These are phyloP conservation scores for Diaporthe destruens DNA, from an alignment of 2,329 filamentous ascomycete species.

Conservation along the genomic window DNA sequence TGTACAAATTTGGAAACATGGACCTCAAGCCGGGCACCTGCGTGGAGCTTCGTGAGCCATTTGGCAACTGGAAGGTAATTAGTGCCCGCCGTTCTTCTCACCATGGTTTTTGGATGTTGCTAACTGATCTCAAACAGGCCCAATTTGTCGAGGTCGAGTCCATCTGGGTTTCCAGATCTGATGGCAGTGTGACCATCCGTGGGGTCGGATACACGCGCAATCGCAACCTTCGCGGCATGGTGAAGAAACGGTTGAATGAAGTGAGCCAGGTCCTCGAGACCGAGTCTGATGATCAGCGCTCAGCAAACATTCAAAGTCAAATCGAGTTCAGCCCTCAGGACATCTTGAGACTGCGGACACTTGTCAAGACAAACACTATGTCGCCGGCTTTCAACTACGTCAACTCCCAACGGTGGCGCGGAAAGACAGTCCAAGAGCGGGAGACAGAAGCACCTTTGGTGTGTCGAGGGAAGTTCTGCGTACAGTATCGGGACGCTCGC, in stretches of 20 bases:
- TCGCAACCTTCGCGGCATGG: constrained; percentile 50
- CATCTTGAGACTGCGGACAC: constrained; percentile 55
- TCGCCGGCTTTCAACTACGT: constrained; percentile 56
- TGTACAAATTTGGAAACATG: not conserved
- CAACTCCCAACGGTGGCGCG: not conserved
- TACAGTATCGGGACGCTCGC: constrained; percentile 49
- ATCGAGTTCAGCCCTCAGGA: constrained; percentile 56
- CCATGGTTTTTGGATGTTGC: constrained; percentile 38
- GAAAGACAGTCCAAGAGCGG: not conserved
- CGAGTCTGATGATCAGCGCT: constrained; percentile 51
- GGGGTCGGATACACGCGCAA: constrained; percentile 56
- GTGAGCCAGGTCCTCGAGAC: constrained; percentile 58
- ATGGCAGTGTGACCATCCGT: constrained; percentile 52
- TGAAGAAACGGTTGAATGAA: constrained; percentile 58
- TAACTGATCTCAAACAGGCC: constrained; percentile 42
- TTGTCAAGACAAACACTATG: constrained; percentile 68
- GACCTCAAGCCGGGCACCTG: not conserved
- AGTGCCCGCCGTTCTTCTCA: constrained; percentile 40
- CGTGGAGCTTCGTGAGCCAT: constrained; percentile 22
- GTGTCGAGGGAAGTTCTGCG: constrained; percentile 63
- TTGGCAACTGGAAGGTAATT: constrained; percentile 3
- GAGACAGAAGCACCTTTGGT: constrained; percentile 56
- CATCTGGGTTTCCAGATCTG: constrained; percentile 48
- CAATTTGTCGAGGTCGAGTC: constrained; percentile 58
- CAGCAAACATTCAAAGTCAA: constrained; percentile 52